A percentile compares a stretch with the other conserved stretches of the same genome.
These are phyloP conservation scores for Penicillium janthinellum DNA, from an alignment of 2,329 filamentous ascomycete genomes.

Conservation along the genomic window DNA sequence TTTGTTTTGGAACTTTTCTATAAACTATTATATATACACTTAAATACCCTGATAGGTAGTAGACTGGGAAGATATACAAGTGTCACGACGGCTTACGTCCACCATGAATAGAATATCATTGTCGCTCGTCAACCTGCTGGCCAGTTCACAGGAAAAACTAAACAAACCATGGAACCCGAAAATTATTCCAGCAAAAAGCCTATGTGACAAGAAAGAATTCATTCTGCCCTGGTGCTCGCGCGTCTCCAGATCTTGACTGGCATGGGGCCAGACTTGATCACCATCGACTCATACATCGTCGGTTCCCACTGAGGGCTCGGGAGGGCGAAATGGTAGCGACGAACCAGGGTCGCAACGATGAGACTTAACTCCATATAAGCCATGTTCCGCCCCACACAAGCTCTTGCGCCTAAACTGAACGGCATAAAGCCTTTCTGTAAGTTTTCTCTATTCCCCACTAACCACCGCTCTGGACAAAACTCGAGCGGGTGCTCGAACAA, in stretches of 20 bases:
- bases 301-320: not conserved
- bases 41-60: not conserved
- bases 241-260: not conserved
- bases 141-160: not conserved
- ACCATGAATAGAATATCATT: not conserved
- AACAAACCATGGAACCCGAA: not conserved
- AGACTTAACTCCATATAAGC: slow-evolving; percentile 24
- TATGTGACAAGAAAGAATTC: not conserved
- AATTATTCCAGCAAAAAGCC: not conserved
- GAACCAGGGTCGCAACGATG: slow-evolving; percentile 16
- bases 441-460: slow-evolving; percentile 1
- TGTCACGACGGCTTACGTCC: not conserved
- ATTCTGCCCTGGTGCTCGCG: not conserved
- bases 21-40: not conserved
- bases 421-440: slow-evolving; percentile 8
- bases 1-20: too few species aligned
- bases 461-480: slow-evolving; percentile 9
- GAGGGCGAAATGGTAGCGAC: slow-evolving; percentile 9
- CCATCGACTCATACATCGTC: not conserved
- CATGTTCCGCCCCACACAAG: slow-evolving; percentile 25
- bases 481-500: slow-evolving; percentile 1
- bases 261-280: not conserved
- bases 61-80: not conserved
- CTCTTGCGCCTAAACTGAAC: slow-evolving; percentile 21
- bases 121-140: not conserved